These are phyloP conservation scores for Aspergillus sp. DNA, from an alignment of 2,329 filamentous ascomycete genomes.

Conservation along the genomic window DNA sequence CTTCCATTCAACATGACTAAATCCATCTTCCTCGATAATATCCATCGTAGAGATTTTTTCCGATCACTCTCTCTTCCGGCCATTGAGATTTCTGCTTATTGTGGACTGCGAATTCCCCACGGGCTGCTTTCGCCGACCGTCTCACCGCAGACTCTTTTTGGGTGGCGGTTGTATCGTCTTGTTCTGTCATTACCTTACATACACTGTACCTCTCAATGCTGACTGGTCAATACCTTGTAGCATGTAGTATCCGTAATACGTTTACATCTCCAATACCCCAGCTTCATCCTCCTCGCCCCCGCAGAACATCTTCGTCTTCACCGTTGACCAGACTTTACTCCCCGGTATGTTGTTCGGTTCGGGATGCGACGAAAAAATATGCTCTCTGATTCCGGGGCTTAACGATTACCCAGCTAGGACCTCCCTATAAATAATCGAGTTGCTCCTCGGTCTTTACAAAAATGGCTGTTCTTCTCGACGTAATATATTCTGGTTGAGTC, in stretches of 20 bases:
- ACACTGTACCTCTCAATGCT: too few species aligned
- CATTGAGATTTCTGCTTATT: background rate
- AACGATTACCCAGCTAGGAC: constrained; percentile 11
- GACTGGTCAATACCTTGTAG: too few species aligned
- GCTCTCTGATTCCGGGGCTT: constrained; percentile 8
- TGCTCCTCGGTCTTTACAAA: too few species aligned
- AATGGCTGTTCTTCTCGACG: too few species aligned
- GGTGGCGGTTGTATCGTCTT: constrained; percentile 7
- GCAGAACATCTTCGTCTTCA: constrained; percentile 17
- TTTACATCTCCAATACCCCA: background rate
- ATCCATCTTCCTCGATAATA: too few species aligned
- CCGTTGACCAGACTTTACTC: constrained; percentile 20
- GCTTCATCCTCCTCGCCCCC: background rate
- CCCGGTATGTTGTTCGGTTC: constrained; percentile 15
- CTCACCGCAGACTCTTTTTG: constrained; percentile 35
- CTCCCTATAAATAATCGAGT: constrained; percentile 13
- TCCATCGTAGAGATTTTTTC: too few species aligned
- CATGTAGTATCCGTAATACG: background rate
- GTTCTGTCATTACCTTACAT: constrained; percentile 4
- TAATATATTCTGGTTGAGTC: too few species aligned
- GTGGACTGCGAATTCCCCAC: constrained; percentile 5
- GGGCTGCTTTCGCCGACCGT: constrained; percentile 2
- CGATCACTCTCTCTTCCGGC: too few species aligned
- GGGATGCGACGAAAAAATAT: constrained; percentile 7
- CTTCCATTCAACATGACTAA: too few species aligned